Evolutionary conservation across 768 basidiomycete species (phyloP), one percentile per base, ranked within the genome.

Genomic region (Phanerochaete sordida): DNA sequence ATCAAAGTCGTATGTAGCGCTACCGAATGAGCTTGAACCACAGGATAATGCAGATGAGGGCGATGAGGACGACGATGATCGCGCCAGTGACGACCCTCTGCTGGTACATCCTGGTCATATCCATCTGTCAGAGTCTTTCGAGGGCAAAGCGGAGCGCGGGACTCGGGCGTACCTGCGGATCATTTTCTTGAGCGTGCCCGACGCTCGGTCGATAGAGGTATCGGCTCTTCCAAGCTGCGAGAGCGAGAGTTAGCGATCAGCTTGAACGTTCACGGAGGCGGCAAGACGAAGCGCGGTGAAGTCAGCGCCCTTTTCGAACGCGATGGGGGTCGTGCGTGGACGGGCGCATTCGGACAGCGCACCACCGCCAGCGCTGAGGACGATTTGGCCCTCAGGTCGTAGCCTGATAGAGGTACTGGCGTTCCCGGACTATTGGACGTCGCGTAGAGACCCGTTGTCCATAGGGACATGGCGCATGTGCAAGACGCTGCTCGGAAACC

Each of bases 111-210:
- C 97, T 99, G 71, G 55, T 61, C 31, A 67, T 33, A 70, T 44
- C 65, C 66, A 73, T 56, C 68, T 70, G 59, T 48, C 33, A 61
- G 65, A 64, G 45, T 56, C 57, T 57, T 60, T 64, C 56, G 45
- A 39, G 31, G 58, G 28, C 51, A 58, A 47, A n/a, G 59, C 51
- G 21, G 55, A 52, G 51, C 48, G 53, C 7, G 59, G n/a, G 5
- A 28, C 26, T 43, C 24, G 28, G 15, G 77, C 87, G 65, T 73
- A 97, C 97, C 93, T 86, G 77, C 89, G 82, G 58, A 98, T 90
- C 96, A 98, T 98, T 74, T 90, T 89, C 79, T 90, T 96, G 53
- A 99, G 75, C 45, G 95, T 98, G 13, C 87, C 87, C 2, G 93
- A 88, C 28, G 97, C 96, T 39, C 91, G 83, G 73, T 95, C 93